Evolutionary conservation across 2,329 filamentous ascomycete species (phyloP), one percentile per base, ranked within the genome.

Genomic region (Pestalotiopsis sp.): DNA sequence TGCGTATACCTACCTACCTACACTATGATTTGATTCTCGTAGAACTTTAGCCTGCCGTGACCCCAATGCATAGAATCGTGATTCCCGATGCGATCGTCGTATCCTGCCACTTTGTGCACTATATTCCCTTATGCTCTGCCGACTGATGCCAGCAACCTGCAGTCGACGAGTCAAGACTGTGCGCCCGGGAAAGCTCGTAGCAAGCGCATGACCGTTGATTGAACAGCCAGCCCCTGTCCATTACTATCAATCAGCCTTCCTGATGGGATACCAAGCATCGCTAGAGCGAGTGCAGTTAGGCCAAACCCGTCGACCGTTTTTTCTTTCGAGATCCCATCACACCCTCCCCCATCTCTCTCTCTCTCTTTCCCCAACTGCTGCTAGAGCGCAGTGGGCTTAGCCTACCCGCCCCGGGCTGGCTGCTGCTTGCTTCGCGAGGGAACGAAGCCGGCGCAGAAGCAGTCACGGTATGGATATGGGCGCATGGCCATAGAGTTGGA

Each of bases 401-500:
- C 48, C 62, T 65, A 55, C 14, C 62, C 62, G 62, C 22, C 17
- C 14, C 26, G 60, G 39, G 17, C 22, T 35, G 30, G 30, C 30
- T 35, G 30, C 30, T 35, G 30, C 30, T 35, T 35, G 30, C 30
- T 35, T 35, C 30, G 30, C 30, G 30, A 44, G 40, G 13, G 17
- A 44, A 44, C 1, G 40, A 13, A 44, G 40, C 13, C 11, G 40
- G 40, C 40, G 17, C 11, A 13, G 17, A 44, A 52, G 10, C 44
- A 52, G 17, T 17, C 44, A 52, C 44, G 20, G 17, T 9, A 52
- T n/a, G 17, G 20, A 52, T 9, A 44, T 44, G 35, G 11, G 44
- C 64, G 22, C 55, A 30, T 24, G 24, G 20, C n/a, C 58, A 39
- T 35, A 66, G 48, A 57, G 57, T 63, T 66, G 64, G 48, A 67